A percentile compares a stretch with the other conserved stretches of the same genome.
Evolutionary conservation across 495 filamentous ascomycete genomes (phyloP).

Genomic region (Aspergillus bertholletiae): DNA sequence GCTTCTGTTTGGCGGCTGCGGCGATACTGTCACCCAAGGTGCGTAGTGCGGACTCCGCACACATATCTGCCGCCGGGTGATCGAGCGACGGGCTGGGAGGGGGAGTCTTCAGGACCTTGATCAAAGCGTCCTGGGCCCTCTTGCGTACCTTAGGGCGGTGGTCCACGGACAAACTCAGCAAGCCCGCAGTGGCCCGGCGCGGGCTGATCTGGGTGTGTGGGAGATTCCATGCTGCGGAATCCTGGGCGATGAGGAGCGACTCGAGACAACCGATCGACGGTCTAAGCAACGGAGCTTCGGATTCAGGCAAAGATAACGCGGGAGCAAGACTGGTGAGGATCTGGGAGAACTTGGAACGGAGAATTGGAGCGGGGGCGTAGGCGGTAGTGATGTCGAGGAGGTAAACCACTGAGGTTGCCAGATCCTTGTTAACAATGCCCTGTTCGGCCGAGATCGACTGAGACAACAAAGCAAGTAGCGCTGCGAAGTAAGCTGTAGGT

Average conservation of each 20-base stretch:
- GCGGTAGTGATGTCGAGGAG: conserved; percentile 87
- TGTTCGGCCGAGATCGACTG: conserved; percentile 62
- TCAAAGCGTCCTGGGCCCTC: conserved; percentile 85
- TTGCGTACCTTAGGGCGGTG: conserved; percentile 93
- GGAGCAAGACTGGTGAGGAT: conserved; percentile 86
- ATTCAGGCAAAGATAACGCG: conserved; percentile 71
- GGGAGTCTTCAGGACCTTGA: conserved; percentile 73
- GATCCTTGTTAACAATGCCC: conserved; percentile 73
- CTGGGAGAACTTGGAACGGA: conserved; percentile 88
- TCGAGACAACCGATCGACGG: conserved; percentile 93
- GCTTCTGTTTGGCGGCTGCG: conserved; percentile 61
- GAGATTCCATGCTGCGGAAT: conserved; percentile 81
- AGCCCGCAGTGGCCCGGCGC: conserved; percentile 81
- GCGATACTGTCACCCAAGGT: conserved; percentile 67
- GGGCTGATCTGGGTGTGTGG: conserved; percentile 80
- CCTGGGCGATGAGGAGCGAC: conserved; percentile 81
- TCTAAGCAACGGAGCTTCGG: conserved; percentile 81
- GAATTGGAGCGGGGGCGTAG: conserved; percentile 75
- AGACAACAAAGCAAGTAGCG: conserved; percentile 82
- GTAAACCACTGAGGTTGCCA: conserved; percentile 87
- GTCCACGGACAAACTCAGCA: conserved; percentile 79
- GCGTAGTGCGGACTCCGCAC: conserved; percentile 81
- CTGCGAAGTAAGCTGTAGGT: conserved; percentile 91
- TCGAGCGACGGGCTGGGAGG: conserved; percentile 89
- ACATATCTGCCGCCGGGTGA: conserved; percentile 93